These are phyloP conservation scores for Sugiyamaella chiloensis DNA, from an alignment of 805 yeast species.

Conservation along the genomic window DNA sequence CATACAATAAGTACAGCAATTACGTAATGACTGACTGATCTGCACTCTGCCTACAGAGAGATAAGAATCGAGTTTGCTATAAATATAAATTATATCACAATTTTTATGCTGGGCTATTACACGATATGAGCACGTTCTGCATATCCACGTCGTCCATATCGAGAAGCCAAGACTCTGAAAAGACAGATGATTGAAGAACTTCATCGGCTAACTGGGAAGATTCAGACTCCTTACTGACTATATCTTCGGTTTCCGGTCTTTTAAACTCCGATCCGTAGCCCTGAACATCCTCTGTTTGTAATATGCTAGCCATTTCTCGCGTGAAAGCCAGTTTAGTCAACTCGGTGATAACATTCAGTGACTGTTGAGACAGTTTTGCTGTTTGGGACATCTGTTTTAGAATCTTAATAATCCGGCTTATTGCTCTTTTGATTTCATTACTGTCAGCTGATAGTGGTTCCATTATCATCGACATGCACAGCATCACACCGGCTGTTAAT, in stretches of 20 bases:
- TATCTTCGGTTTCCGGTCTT: too few relatives aligned
- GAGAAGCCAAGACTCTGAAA: slow-evolving; percentile 11
- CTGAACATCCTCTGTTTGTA: too few relatives aligned
- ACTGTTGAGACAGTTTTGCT: slow-evolving; percentile 10
- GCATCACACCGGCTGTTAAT: slow-evolving; percentile 16
- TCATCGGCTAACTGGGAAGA: slow-evolving; percentile 3
- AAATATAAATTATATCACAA: too few relatives aligned
- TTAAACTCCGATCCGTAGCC: too few relatives aligned
- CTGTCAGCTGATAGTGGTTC: slow-evolving; percentile 13
- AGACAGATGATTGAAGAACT: slow-evolving; percentile 10
- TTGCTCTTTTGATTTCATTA: slow-evolving; percentile 6
- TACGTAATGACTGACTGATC: too few relatives aligned
- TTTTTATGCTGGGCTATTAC: slow-evolving; percentile 2
- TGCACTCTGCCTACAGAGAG: too few relatives aligned
- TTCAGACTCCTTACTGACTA: neutral
- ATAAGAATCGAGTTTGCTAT: too few relatives aligned
- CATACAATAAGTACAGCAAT: too few relatives aligned
- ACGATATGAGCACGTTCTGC: slow-evolving; percentile 5
- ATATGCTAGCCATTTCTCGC: slow-evolving; percentile 11
- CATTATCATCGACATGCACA: slow-evolving; percentile 17
- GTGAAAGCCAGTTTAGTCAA: slow-evolving; percentile 13
- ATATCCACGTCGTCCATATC: slow-evolving; percentile 14
- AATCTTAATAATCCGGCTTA: slow-evolving; percentile 11
- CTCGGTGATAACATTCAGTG: slow-evolving; percentile 6
- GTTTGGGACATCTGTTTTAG: slow-evolving; percentile 11